A percentile compares a stretch with the other conserved stretches of the same genome.
phyloP scores from a whole-genome alignment of 2,329 filamentous ascomycete genomes.

The Podosphaera aphanis region DNA sequence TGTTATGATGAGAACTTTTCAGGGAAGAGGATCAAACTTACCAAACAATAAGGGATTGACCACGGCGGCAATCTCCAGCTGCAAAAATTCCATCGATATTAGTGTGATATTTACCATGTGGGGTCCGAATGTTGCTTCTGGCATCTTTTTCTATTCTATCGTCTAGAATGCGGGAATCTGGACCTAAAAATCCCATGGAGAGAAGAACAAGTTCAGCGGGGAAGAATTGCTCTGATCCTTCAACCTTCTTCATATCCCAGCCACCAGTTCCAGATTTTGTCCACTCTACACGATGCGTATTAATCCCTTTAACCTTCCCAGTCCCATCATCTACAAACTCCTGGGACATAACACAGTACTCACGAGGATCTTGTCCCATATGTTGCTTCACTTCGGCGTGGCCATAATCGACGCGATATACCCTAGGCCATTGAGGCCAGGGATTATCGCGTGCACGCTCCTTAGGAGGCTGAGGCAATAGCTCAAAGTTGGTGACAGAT shows the following conservation, averaged over 20 bases:
- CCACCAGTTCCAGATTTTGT: constrained; percentile 70
- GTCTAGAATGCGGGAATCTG: constrained; percentile 68
- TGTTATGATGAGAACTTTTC: constrained; percentile 16
- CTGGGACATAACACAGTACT: constrained; percentile 97
- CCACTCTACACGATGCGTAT: constrained; percentile 89
- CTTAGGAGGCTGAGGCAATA: constrained; percentile 74
- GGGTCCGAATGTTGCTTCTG: constrained; percentile 90
- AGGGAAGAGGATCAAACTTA: constrained; percentile 23
- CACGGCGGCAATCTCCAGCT: constrained; percentile 82
- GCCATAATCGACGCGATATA: constrained; percentile 96
- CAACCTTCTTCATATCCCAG: constrained; percentile 97
- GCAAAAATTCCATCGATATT: constrained; percentile 78
- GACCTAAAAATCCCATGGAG: constrained; percentile 93
- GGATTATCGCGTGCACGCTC: constrained; percentile 87
- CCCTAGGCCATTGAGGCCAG: constrained; percentile 94
- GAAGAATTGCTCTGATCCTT: constrained; percentile 88
- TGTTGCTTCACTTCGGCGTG: constrained; percentile 90
- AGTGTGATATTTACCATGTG: constrained; percentile 67
- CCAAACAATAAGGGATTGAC: constrained; percentile 92
- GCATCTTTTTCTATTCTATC: constrained; percentile 77
- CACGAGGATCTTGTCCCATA: constrained; percentile 84
- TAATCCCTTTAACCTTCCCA: constrained; percentile 84
- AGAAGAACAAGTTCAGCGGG: constrained; percentile 81
- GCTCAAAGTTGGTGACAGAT: constrained; percentile 88
- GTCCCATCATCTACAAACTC: constrained; percentile 78